Conservation (phyloP, 2,329 filamentous ascomycete species). For the Blastomyces percursus region DNA sequence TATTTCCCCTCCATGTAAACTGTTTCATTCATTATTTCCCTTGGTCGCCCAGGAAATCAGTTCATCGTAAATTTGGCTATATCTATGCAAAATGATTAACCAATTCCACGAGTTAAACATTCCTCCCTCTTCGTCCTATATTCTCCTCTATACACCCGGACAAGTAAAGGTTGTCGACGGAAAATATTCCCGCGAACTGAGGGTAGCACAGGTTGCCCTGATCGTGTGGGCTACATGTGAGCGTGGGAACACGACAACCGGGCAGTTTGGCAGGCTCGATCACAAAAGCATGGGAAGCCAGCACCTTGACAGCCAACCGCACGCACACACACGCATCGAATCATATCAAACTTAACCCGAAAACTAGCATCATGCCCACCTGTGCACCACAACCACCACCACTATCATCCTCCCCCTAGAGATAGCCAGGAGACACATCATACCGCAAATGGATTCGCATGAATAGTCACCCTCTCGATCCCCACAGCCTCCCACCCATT, state of each 20-base stretch:
- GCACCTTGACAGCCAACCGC: neutral
- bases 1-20: neutral
- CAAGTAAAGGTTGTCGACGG: neutral
- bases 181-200: neutral
- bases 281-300: neutral
- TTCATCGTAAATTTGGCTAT: neutral
- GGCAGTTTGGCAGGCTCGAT: neutral
- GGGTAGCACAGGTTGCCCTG: neutral
- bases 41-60: neutral
- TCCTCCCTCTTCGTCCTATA: neutral
- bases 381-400: too few species aligned
- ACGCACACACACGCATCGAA: neutral
- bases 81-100: neutral
- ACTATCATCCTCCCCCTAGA: neutral
- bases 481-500: conserved; percentile 39
- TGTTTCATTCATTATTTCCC: neutral
- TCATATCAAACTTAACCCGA: neutral
- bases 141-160: neutral
- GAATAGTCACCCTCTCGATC: conserved; percentile 48
- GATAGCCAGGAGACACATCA: conserved; percentile 15
- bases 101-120: neutral
- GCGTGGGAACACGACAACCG: neutral
- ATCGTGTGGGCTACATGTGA: neutral
- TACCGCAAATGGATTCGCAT: conserved; percentile 54
- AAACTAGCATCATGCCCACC: neutral